Evolutionary conservation across 1,284 basidiomycete species (phyloP), one percentile per base, ranked within the genome.

Genomic region (Coniferiporia sulphurascens): DNA sequence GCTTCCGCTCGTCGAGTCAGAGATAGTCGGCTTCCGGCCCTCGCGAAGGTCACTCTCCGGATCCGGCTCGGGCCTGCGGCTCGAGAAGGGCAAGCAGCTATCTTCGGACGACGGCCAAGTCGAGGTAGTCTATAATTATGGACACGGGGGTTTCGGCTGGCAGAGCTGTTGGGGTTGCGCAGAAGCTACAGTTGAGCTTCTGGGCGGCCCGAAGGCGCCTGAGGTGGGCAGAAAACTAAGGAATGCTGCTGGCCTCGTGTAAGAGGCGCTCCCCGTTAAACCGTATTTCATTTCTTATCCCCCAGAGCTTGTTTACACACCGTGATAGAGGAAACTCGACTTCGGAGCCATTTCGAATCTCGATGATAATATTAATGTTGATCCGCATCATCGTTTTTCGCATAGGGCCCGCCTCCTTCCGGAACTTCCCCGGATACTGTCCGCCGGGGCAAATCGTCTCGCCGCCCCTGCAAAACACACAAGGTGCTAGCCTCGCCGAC

Each of bases 41-140:
- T 57, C 55, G 48, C 27, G 55, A 17, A 57, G 43, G 17, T 13
- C 46, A 5, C 13, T 7, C 2, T 41, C n/a, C 15, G n/a, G 32
- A 5, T 17, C 32, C 9, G 48, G 43, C 36, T 57, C 55, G 7
- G 55, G 55, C 32, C 48, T 57, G 15, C 43, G 48, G 12, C 35
- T 57, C 13, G 55, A 57, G 55, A 57, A 22, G 46, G 55, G 48
- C 10, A 7, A 41, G 17, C 36, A 46, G 7, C 46, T 57, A 6
- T 57, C 55, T 3, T 35, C 48, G 21, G 41, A 50, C 34, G 10
- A 38, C 34, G 48, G 45, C n/a, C 10, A 50, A 10, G 22, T 41
- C 17, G 55, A 50, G 8, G 55, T 49, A 8, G 48, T 57, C 1
- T 57, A 57, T 32, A 57, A 57, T 32, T 50, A 57, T 36, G 55